Percentiles rank a stretch among this genome's conserved stretches.
These are phyloP conservation scores for Xylaria arbuscula DNA, from an alignment of 2,329 filamentous ascomycete genomes.

Conservation along the genomic window DNA sequence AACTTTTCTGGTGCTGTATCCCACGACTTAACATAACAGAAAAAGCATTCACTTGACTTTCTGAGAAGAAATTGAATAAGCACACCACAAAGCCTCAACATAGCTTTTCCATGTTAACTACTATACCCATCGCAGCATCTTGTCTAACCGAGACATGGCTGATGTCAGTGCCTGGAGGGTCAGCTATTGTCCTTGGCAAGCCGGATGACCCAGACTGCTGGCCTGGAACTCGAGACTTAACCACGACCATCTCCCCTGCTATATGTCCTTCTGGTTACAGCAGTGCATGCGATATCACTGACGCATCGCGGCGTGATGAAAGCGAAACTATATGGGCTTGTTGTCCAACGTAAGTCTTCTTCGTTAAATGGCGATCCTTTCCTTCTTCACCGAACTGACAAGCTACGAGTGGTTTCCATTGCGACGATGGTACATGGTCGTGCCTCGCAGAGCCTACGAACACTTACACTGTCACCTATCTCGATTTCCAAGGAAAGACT, in stretches of 20 bases:
- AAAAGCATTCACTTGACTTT: too few relatives aligned
- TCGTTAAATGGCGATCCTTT: too few relatives aligned
- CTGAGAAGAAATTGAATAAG: too few relatives aligned
- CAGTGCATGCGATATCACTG: slow-evolving; percentile 13
- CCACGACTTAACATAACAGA: too few relatives aligned
- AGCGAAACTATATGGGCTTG: slow-evolving; percentile 27
- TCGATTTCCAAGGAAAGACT: too few relatives aligned
- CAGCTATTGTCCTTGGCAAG: slow-evolving; percentile 8
- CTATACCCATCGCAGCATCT: slow-evolving; percentile 9
- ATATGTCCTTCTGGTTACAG: slow-evolving; percentile 18
- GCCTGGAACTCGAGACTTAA: background rate
- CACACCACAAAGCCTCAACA: too few relatives aligned
- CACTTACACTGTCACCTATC: too few relatives aligned
- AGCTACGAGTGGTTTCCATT: background rate
- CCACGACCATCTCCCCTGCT: slow-evolving; percentile 16
- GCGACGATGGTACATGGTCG: slow-evolving; percentile 7
- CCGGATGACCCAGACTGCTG: slow-evolving; percentile 17
- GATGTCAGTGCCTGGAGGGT: background rate
- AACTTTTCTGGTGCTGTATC: too few relatives aligned
- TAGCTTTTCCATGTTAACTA: slow-evolving; percentile 11
- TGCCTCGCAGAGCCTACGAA: background rate
- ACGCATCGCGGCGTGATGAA: background rate
- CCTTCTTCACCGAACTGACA: background rate
- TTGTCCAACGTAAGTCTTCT: slow-evolving; percentile 15
- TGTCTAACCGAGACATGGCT: slow-evolving; percentile 29